These are phyloP conservation scores for Sphaceloma murrayae DNA, from an alignment of 2,329 filamentous ascomycete species.

Conservation along the genomic window DNA sequence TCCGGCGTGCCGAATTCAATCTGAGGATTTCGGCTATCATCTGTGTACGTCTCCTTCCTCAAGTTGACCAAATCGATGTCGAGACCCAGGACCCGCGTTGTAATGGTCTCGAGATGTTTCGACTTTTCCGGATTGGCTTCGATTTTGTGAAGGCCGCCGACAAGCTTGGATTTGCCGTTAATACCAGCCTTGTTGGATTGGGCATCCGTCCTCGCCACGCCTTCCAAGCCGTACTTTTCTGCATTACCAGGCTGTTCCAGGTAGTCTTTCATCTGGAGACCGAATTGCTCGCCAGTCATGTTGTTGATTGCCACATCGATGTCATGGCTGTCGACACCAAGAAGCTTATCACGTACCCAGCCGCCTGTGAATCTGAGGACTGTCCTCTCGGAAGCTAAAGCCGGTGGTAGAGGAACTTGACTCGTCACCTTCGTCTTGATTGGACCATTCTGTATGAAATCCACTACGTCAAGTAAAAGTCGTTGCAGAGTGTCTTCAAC, in stretches of 20 bases:
- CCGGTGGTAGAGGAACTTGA: constrained; percentile 33
- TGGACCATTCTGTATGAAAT: constrained; percentile 49
- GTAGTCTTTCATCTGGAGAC: constrained; percentile 57
- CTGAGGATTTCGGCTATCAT: constrained; percentile 80
- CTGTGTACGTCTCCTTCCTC: constrained; percentile 79
- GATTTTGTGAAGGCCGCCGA: constrained; percentile 77
- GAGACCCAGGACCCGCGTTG: constrained; percentile 71
- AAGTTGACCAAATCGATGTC: constrained; percentile 94
- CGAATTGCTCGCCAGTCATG: constrained; percentile 73
- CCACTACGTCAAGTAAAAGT: constrained; percentile 75
- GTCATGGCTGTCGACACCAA: constrained; percentile 63
- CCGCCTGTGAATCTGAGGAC: constrained; percentile 72
- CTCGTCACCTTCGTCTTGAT: constrained; percentile 21
- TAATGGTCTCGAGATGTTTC: constrained; percentile 89
- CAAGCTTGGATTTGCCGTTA: constrained; percentile 44
- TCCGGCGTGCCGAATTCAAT: constrained; percentile 89
- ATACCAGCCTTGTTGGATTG: constrained; percentile 32
- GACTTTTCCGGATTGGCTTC: constrained; percentile 90
- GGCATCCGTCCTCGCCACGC: constrained; percentile 30
- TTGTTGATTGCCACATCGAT: constrained; percentile 79
- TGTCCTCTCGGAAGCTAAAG: constrained; percentile 38
- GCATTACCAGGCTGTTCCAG: constrained; percentile 52
- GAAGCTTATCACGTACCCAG: constrained; percentile 78
- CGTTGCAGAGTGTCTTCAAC: constrained; percentile 62
- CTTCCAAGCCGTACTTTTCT: constrained; percentile 48